Evolutionary conservation across 2,329 filamentous ascomycete genomes (phyloP).

Genomic region (Onygenales sp.): DNA sequence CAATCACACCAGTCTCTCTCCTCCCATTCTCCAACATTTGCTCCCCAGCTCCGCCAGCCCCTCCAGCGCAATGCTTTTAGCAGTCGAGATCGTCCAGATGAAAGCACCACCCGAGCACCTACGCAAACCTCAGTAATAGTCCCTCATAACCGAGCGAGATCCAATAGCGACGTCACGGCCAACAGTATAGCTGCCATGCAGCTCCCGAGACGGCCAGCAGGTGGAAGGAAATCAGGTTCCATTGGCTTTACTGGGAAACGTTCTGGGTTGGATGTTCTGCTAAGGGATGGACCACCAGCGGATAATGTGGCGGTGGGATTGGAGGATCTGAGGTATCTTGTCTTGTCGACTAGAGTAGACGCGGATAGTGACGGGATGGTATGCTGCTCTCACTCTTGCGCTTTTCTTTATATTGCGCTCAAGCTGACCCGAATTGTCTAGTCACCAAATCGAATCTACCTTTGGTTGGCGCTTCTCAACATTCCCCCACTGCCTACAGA

Average conservation of each 20-base stretch:
- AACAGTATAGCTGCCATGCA: conserved; percentile 22
- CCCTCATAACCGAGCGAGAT: conserved; percentile 47
- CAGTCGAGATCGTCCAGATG: conserved; percentile 10
- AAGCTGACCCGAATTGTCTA: conserved; percentile 27
- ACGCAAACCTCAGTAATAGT: conserved; percentile 14
- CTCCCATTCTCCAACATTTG: conserved; percentile 45
- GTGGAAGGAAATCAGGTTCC: conserved; percentile 35
- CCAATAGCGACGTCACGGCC: conserved; percentile 61
- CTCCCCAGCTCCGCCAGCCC: conserved; percentile 52
- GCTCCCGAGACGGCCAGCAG: conserved; percentile 13
- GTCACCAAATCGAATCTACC: conserved; percentile 89
- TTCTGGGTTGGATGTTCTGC: conserved; percentile 58
- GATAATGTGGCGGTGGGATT: conserved; percentile 46
- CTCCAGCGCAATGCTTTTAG: conserved; percentile 21
- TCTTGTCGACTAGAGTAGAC: conserved; percentile 41
- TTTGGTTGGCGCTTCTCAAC: conserved; percentile 91
- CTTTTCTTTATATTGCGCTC: conserved; percentile 3
- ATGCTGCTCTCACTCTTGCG: conserved; percentile 10
- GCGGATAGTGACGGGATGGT: conserved; percentile 47
- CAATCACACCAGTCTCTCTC: conserved; percentile 63
- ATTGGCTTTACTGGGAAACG: conserved; percentile 35
- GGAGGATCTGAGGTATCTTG: conserved; percentile 38
- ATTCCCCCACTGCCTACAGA: conserved; percentile 77
- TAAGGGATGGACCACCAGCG: conserved; percentile 69
- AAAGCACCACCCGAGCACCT: conserved; percentile 14